Evolutionary conservation across 768 basidiomycete species (phyloP).

Genomic region (Termitomyces titanicus): DNA sequence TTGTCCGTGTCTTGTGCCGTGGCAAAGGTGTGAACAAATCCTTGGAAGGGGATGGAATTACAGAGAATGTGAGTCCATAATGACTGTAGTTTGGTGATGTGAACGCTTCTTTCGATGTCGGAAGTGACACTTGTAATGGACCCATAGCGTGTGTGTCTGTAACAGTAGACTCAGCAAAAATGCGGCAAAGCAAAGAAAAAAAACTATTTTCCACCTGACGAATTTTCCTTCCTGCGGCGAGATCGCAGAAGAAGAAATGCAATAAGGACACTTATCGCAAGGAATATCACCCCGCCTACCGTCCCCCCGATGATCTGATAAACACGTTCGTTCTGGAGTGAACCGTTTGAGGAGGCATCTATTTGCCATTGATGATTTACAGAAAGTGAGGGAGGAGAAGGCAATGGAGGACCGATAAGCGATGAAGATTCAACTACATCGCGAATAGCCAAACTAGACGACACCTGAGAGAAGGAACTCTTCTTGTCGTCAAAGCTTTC

Average conservation of each 20-base stretch:
- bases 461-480: neutral
- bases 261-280: neutral
- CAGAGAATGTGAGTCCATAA: slow-evolving; percentile 24
- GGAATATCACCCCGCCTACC: slow-evolving; percentile 5
- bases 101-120: slow-evolving; percentile 27
- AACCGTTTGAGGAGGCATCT: neutral
- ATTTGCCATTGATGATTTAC: neutral
- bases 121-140: slow-evolving; percentile 22
- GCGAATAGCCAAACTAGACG: neutral
- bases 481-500: too few species aligned
- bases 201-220: neutral
- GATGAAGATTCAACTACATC: neutral
- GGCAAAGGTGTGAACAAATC: slow-evolving; percentile 15
- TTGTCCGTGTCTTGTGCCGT: neutral
- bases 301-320: slow-evolving; percentile 11
- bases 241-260: slow-evolving; percentile 2
- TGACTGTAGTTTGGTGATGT: slow-evolving; percentile 26
- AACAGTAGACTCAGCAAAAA: neutral
- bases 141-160: slow-evolving; percentile 18
- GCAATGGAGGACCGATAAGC: neutral
- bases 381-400: neutral
- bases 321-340: neutral
- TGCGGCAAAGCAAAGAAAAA: neutral
- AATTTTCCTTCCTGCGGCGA: neutral
- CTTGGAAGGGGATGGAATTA: slow-evolving; percentile 13